These are phyloP conservation scores for Pulveroboletus sp. DNA, from an alignment of 768 basidiomycete species.

Conservation along the genomic window DNA sequence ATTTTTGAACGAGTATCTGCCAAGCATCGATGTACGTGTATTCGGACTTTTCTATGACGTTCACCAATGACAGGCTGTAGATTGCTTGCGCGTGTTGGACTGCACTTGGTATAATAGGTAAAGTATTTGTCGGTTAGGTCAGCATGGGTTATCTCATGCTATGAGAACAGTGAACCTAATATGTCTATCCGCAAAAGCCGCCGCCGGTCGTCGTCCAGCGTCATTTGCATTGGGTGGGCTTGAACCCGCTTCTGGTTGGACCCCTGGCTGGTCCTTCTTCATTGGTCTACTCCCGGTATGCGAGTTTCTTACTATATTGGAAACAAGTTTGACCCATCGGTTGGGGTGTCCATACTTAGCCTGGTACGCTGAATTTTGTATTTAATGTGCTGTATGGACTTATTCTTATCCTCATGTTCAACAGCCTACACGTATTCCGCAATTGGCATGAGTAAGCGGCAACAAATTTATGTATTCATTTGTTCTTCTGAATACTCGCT, in stretches of 20 bases:
- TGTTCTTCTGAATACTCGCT: constrained; percentile 1
- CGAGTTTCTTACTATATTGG: neutral
- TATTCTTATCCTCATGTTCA: constrained; percentile 19
- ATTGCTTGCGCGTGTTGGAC: constrained; percentile 64
- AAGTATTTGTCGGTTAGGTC: neutral
- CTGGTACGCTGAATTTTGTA: constrained; percentile 18
- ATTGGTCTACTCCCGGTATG: constrained; percentile 59
- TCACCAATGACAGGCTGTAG: constrained; percentile 29
- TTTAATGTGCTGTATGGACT: neutral
- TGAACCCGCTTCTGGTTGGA: constrained; percentile 67
- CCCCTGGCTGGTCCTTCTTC: constrained; percentile 66
- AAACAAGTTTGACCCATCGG: neutral
- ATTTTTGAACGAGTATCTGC: constrained; percentile 52
- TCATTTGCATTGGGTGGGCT: constrained; percentile 58
- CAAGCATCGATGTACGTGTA: constrained; percentile 45
- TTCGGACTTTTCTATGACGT: neutral
- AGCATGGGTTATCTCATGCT: constrained; percentile 10
- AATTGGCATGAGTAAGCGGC: constrained; percentile 56
- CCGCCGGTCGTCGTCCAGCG: constrained; percentile 50
- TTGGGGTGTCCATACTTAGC: constrained; percentile 15
- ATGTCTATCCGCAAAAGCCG: constrained; percentile 55
- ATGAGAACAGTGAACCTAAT: constrained; percentile 50
- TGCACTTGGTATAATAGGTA: constrained; percentile 52
- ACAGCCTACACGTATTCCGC: constrained; percentile 55
- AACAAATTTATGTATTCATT: neutral